Conservation (phyloP, 2,329 filamentous ascomycete genomes). For the Penicillium palitans region DNA sequence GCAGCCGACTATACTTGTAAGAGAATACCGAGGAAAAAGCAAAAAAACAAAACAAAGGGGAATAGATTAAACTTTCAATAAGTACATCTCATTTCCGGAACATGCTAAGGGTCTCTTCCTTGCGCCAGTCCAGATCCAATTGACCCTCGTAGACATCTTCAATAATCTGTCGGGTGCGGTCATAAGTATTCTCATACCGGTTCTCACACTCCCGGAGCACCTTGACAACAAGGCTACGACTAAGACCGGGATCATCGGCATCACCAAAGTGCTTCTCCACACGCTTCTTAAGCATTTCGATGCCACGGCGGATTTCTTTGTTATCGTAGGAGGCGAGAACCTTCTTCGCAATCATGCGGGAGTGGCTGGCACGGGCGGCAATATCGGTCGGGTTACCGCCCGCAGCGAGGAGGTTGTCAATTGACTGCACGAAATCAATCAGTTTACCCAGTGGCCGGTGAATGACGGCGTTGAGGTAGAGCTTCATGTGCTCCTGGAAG, state of each 20-base stretch:
- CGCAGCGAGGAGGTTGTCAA: slow-evolving; percentile 68
- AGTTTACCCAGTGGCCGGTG: slow-evolving; percentile 85
- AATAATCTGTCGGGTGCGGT: slow-evolving; percentile 50
- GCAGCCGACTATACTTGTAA: too few relatives aligned
- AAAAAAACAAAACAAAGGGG: slow-evolving; percentile 5
- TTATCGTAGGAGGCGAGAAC: slow-evolving; percentile 75
- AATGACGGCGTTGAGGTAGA: slow-evolving; percentile 87
- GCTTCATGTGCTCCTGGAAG: slow-evolving; percentile 79
- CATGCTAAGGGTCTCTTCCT: slow-evolving; percentile 46
- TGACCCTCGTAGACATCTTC: slow-evolving; percentile 48
- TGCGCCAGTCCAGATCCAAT: slow-evolving; percentile 50
- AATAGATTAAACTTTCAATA: slow-evolving; percentile 4
- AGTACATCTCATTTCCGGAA: slow-evolving; percentile 40
- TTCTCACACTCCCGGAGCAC: slow-evolving; percentile 62
- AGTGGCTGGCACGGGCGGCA: slow-evolving; percentile 78
- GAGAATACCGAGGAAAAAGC: not conserved
- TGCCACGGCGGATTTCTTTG: slow-evolving; percentile 85
- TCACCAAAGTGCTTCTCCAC: slow-evolving; percentile 98
- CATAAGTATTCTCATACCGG: slow-evolving; percentile 56
- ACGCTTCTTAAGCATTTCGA: slow-evolving; percentile 82
- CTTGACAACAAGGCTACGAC: slow-evolving; percentile 58
- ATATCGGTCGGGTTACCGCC: slow-evolving; percentile 60
- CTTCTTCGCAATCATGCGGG: slow-evolving; percentile 81
- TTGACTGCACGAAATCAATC: slow-evolving; percentile 86
- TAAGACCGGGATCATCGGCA: slow-evolving; percentile 71